phyloP scores from a whole-genome alignment of 1,139 yeast genomes.

The Taphrina flavorubra region DNA sequence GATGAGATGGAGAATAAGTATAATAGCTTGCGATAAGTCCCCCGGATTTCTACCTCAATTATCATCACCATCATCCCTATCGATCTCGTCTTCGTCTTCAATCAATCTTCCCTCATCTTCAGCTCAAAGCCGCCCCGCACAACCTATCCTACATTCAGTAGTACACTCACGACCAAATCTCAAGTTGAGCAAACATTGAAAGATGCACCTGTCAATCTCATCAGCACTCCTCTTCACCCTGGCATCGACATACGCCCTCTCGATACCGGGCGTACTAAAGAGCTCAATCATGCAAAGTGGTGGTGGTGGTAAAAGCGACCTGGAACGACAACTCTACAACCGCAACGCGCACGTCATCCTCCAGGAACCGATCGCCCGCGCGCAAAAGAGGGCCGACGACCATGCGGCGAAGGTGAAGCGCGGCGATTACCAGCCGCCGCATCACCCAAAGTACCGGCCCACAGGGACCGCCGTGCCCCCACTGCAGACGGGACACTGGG shows the following conservation, averaged over 20 bases:
- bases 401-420: slow-evolving; percentile 20
- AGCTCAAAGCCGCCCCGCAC: too few relatives aligned
- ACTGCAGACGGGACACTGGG: slow-evolving; percentile 18
- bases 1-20: too few relatives aligned
- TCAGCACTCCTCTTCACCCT: not conserved
- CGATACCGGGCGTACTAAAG: slow-evolving; percentile 5
- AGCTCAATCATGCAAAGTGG: not conserved
- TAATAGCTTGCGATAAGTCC: too few relatives aligned
- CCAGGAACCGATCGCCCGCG: slow-evolving; percentile 23
- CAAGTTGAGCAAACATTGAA: not conserved
- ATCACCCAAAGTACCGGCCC: slow-evolving; percentile 30
- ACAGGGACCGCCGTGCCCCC: slow-evolving; percentile 25
- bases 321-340: slow-evolving; percentile 15
- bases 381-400: slow-evolving; percentile 12
- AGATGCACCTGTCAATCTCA: not conserved
- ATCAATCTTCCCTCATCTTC: too few relatives aligned
- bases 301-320: not conserved
- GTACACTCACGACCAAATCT: too few relatives aligned
- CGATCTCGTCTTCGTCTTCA: too few relatives aligned
- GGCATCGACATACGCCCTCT: slow-evolving; percentile 5
- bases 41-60: too few relatives aligned
- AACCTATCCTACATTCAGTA: too few relatives aligned
- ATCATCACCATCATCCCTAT: too few relatives aligned
- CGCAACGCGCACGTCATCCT: slow-evolving; percentile 21
- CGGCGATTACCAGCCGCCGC: slow-evolving; percentile 32